These are phyloP conservation scores for Cardamine occulta DNA, from an alignment of 345 rosid species.

Conservation along the genomic window DNA sequence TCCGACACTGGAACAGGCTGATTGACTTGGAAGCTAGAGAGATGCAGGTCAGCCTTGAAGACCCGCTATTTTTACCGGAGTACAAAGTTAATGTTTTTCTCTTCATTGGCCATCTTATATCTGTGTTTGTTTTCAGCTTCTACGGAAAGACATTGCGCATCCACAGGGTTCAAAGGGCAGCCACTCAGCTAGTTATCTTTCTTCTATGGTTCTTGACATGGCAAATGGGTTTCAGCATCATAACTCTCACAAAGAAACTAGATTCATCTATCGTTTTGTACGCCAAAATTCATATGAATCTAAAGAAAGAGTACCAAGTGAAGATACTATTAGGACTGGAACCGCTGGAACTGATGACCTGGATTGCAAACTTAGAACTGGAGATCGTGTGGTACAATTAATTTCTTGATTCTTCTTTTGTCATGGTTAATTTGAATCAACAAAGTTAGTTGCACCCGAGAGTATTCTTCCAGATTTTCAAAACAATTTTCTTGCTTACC, in stretches of 20 bases:
- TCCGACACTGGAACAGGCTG: slow-evolving; percentile 77
- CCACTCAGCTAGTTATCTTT: slow-evolving; percentile 54
- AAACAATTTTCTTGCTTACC: slow-evolving; percentile 20
- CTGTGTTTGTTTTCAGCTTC: slow-evolving; percentile 56
- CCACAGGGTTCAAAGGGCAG: slow-evolving; percentile 53
- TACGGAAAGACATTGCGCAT: slow-evolving; percentile 59
- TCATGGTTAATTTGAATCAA: slow-evolving; percentile 24
- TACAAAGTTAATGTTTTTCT: background rate
- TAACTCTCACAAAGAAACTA: slow-evolving; percentile 54
- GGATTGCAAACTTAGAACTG: slow-evolving; percentile 67
- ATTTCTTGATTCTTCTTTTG: slow-evolving; percentile 24
- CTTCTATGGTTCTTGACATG: slow-evolving; percentile 80
- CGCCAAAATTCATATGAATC: slow-evolving; percentile 47
- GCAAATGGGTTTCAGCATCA: slow-evolving; percentile 50
- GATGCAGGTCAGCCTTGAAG: slow-evolving; percentile 59
- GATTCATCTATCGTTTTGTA: slow-evolving; percentile 78
- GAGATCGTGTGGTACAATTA: slow-evolving; percentile 83
- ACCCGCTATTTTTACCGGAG: slow-evolving; percentile 11
- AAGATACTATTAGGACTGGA: slow-evolving; percentile 43
- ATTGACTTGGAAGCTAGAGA: slow-evolving; percentile 93
- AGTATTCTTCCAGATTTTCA: slow-evolving; percentile 13
- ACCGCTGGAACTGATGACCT: slow-evolving; percentile 52
- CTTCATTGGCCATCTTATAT: slow-evolving; percentile 26
- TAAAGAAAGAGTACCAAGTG: slow-evolving; percentile 42
- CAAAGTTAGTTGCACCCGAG: slow-evolving; percentile 3